Evolutionary conservation across 1,284 basidiomycete species (phyloP).

Genomic region (Fomes fomentarius): DNA sequence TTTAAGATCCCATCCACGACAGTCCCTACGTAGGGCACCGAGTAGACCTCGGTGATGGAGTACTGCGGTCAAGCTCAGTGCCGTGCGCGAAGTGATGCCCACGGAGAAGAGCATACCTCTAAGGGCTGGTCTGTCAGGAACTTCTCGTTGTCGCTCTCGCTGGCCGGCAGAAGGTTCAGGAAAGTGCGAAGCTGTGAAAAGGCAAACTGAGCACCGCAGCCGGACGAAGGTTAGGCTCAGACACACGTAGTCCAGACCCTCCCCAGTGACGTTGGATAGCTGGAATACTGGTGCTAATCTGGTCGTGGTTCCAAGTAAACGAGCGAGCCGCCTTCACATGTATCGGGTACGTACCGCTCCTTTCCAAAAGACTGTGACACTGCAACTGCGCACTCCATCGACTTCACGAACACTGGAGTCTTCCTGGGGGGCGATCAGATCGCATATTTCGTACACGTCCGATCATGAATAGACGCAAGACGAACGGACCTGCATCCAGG

Average conservation of each 20-base stretch:
- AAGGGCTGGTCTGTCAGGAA: slow-evolving; percentile 86
- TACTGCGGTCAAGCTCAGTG: slow-evolving; percentile 47
- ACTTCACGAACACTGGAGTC: slow-evolving; percentile 77
- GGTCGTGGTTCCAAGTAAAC: background rate
- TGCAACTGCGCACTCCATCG: slow-evolving; percentile 78
- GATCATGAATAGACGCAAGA: no score
- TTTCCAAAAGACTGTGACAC: slow-evolving; percentile 73
- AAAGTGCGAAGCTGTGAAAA: slow-evolving; percentile 71
- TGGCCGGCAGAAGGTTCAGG: slow-evolving; percentile 85
- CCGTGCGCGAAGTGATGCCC: background rate
- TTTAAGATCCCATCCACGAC: slow-evolving; percentile 94
- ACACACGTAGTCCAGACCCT: slow-evolving; percentile 79
- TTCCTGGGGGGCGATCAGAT: slow-evolving; percentile 49
- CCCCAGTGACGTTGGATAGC: slow-evolving; percentile 94
- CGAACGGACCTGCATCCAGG: slow-evolving; percentile 83
- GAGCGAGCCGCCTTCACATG: background rate
- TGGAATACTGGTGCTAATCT: slow-evolving; percentile 94
- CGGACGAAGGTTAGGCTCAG: background rate
- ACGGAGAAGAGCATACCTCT: slow-evolving; percentile 55
- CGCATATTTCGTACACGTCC: slow-evolving; percentile 11
- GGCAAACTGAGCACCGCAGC: background rate
- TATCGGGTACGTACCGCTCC: slow-evolving; percentile 51
- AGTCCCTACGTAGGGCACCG: slow-evolving; percentile 93
- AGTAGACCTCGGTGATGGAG: slow-evolving; percentile 79
- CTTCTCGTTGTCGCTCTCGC: slow-evolving; percentile 79